phyloP scores from a whole-genome alignment of 345 rosid genomes.

The Hibiscus tridactylites region DNA sequence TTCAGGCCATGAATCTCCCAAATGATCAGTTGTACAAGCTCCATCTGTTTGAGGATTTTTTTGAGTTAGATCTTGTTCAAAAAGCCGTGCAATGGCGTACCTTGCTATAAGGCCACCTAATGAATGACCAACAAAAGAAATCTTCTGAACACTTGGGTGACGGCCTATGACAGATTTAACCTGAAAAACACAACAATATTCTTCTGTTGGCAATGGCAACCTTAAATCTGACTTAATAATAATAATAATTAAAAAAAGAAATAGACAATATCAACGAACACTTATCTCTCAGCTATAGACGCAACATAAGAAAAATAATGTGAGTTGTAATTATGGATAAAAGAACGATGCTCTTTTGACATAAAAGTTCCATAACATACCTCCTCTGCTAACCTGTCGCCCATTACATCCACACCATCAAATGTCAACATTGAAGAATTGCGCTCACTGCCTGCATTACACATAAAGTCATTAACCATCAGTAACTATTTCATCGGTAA shows the following conservation, averaged over 20 bases:
- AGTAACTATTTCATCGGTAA: constrained; percentile 1
- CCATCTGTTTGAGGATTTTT: constrained; percentile 33
- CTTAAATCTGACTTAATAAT: background rate
- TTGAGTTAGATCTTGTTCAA: constrained; percentile 24
- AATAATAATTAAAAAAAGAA: background rate
- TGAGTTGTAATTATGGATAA: background rate
- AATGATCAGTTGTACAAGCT: constrained; percentile 17
- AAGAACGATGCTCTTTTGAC: background rate
- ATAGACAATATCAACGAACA: background rate
- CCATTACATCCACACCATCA: constrained; percentile 89
- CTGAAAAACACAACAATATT: constrained; percentile 37
- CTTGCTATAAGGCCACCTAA: constrained; percentile 84
- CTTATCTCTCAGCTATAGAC: background rate
- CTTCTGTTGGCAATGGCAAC: background rate
- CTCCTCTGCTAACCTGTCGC: constrained; percentile 81
- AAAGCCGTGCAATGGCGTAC: constrained; percentile 77
- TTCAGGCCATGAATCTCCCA: constrained; percentile 19
- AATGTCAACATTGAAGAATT: constrained; percentile 55
- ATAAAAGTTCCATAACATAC: constrained; percentile 19
- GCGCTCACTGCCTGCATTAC: constrained; percentile 59
- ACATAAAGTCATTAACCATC: constrained; percentile 3
- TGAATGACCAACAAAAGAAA: constrained; percentile 80
- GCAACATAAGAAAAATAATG: background rate
- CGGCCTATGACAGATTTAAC: constrained; percentile 45
- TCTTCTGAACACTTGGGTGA: constrained; percentile 50